Percentiles rank a stretch among this genome's conserved stretches.
These are phyloP conservation scores for Boletus fagicola DNA, from an alignment of 768 basidiomycete genomes.

Conservation along the genomic window DNA sequence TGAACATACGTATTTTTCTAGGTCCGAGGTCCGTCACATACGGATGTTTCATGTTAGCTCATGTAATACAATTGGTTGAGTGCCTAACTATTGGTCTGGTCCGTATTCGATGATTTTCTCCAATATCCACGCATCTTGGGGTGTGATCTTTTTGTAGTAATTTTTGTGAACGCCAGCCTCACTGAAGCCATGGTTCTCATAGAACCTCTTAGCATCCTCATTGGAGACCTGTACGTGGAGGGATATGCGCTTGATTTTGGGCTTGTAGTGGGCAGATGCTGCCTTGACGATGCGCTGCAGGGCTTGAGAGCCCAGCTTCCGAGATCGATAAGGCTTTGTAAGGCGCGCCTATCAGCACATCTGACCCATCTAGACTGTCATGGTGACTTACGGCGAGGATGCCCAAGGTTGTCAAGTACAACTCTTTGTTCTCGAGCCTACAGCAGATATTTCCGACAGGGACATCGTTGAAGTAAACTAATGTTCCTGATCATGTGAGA, in stretches of 20 bases:
- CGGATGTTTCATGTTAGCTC: constrained; percentile 11
- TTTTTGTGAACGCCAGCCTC: constrained; percentile 62
- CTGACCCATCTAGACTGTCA: constrained; percentile 10
- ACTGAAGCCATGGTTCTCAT: constrained; percentile 78
- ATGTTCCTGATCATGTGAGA: constrained; percentile 26
- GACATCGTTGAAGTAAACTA: constrained; percentile 92
- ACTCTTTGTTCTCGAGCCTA: constrained; percentile 64
- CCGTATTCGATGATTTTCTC: constrained; percentile 52
- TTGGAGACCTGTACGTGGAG: constrained; percentile 90
- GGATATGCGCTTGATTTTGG: constrained; percentile 67
- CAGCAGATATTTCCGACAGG: constrained; percentile 89
- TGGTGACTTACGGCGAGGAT: constrained; percentile 69
- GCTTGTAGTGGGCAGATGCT: constrained; percentile 56
- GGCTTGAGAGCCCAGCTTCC: constrained; percentile 69
- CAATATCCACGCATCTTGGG: constrained; percentile 84
- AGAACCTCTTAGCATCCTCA: constrained; percentile 71
- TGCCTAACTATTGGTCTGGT: constrained; percentile 24
- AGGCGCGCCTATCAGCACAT: constrained; percentile 13
- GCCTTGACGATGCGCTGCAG: constrained; percentile 66
- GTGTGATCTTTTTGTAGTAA: constrained; percentile 89
- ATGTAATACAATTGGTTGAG: constrained; percentile 27
- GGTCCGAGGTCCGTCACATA: constrained; percentile 16
- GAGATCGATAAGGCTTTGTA: constrained; percentile 78
- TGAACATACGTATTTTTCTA: constrained; percentile 23
- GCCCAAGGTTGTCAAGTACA: constrained; percentile 91